Percentiles rank a stretch among this genome's conserved stretches.
phyloP scores from a whole-genome alignment of 306 rosid species.

The Corylus heterophylla region DNA sequence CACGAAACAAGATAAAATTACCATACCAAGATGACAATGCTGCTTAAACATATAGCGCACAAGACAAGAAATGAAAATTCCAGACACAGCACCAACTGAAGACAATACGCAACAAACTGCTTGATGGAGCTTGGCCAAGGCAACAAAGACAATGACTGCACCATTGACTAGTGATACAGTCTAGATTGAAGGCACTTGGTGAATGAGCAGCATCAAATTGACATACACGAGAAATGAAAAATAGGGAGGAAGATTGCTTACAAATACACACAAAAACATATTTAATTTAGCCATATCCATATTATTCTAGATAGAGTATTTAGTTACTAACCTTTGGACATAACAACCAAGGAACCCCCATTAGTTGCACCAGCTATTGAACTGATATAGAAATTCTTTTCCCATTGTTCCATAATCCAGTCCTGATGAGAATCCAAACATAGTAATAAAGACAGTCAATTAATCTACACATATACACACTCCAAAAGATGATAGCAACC shows the following conservation, averaged over 20 bases:
- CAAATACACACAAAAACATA: neutral
- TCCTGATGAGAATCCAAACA: conserved; percentile 56
- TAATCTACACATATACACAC: conserved; percentile 3
- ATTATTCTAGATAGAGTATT: neutral
- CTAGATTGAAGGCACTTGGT: neutral
- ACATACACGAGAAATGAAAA: neutral
- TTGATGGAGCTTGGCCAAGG: neutral
- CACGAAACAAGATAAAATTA: neutral
- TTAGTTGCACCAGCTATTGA: conserved; percentile 86
- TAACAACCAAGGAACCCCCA: conserved; percentile 94
- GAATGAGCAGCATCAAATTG: neutral
- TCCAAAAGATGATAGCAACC: conserved; percentile 24
- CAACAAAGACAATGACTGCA: neutral
- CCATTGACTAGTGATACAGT: neutral
- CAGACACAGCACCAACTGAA: neutral
- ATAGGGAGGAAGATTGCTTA: conserved; percentile 8
- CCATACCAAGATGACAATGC: conserved; percentile 3
- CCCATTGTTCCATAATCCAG: conserved; percentile 99
- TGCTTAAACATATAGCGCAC: neutral
- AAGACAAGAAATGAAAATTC: neutral
- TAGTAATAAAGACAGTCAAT: conserved; percentile 19
- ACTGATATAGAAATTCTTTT: conserved; percentile 87
- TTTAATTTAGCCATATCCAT: neutral
- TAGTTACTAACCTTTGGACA: conserved; percentile 79
- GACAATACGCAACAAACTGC: neutral